A percentile compares a stretch with the other conserved stretches of the same genome.
Conservation (phyloP, 495 filamentous ascomycete species). For the Penicillium pancosmium region DNA sequence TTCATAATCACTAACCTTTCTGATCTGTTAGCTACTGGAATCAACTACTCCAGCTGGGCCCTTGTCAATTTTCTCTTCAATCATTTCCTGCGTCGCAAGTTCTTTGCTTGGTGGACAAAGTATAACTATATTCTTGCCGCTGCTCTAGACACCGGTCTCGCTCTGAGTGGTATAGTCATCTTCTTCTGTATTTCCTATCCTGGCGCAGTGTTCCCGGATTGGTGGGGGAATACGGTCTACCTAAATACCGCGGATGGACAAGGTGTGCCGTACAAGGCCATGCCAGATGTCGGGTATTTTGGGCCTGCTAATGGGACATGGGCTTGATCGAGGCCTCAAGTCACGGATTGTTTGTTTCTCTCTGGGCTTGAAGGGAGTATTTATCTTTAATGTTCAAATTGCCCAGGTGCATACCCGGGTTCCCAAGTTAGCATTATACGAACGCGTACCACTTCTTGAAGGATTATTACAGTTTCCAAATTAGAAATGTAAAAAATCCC, state of each 20-base stretch:
- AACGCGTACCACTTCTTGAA: too few relatives aligned
- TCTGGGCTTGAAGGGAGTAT: too few relatives aligned
- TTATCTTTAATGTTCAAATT: too few relatives aligned
- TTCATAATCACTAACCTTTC: not conserved
- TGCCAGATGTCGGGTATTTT: slow-evolving; percentile 49
- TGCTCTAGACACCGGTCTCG: slow-evolving; percentile 36
- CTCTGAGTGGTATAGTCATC: slow-evolving; percentile 39
- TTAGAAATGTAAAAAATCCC: too few relatives aligned
- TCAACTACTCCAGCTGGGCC: slow-evolving; percentile 53
- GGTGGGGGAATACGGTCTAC: slow-evolving; percentile 49
- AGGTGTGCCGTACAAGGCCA: slow-evolving; percentile 42
- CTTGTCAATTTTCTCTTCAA: slow-evolving; percentile 52
- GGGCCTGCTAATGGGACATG: slow-evolving; percentile 49
- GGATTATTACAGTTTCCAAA: too few relatives aligned
- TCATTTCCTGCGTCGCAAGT: slow-evolving; percentile 38
- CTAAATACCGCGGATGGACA: slow-evolving; percentile 48
- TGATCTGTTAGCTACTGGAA: slow-evolving; percentile 41
- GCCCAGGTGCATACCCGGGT: too few relatives aligned
- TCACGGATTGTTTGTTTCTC: too few relatives aligned
- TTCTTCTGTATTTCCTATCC: slow-evolving; percentile 41
- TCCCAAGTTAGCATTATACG: too few relatives aligned
- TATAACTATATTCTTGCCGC: slow-evolving; percentile 38
- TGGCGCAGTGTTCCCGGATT: slow-evolving; percentile 39
- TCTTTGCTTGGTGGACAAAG: slow-evolving; percentile 47
- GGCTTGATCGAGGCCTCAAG: slow-evolving; percentile 20